Evolutionary conservation across 257 asterid genomes (phyloP).

Genomic region (Mentha longifolia): DNA sequence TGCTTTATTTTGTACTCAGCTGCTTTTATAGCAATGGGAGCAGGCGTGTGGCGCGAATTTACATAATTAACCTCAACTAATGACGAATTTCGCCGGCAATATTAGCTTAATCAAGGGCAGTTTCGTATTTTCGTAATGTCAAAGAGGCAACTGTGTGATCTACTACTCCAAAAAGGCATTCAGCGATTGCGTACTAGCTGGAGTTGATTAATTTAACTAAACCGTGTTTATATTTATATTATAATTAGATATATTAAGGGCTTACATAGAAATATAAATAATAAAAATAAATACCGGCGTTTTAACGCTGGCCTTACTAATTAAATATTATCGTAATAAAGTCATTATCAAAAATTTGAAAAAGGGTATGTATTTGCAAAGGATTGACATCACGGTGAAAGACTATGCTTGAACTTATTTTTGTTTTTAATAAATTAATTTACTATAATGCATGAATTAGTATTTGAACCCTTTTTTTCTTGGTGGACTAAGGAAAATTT

Average conservation of each 20-base stretch:
- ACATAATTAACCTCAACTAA: slow-evolving; percentile 18
- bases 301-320: slow-evolving; percentile 27
- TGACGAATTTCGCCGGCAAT: background rate
- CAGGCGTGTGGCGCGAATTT: background rate
- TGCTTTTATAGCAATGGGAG: slow-evolving; percentile 29
- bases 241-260: slow-evolving; percentile 3
- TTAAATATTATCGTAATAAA: slow-evolving; percentile 1
- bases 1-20: slow-evolving; percentile 19
- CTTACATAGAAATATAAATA: slow-evolving; percentile 18
- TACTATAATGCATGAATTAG: background rate
- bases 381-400: slow-evolving; percentile 24
- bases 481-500: background rate
- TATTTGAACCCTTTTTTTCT: background rate
- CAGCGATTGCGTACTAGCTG: slow-evolving; percentile 33
- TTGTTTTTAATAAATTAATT: background rate
- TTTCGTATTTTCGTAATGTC: background rate
- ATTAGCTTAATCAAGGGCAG: slow-evolving; percentile 10
- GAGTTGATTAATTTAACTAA: background rate
- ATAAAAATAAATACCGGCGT: slow-evolving; percentile 36
- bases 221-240: background rate
- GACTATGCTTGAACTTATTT: slow-evolving; percentile 9
- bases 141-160: slow-evolving; percentile 23
- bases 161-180: slow-evolving; percentile 21
- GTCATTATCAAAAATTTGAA: slow-evolving; percentile 21
- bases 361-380: background rate